Conservation (phyloP, 345 rosid genomes). For the Eucalyptus cladocalyx region DNA sequence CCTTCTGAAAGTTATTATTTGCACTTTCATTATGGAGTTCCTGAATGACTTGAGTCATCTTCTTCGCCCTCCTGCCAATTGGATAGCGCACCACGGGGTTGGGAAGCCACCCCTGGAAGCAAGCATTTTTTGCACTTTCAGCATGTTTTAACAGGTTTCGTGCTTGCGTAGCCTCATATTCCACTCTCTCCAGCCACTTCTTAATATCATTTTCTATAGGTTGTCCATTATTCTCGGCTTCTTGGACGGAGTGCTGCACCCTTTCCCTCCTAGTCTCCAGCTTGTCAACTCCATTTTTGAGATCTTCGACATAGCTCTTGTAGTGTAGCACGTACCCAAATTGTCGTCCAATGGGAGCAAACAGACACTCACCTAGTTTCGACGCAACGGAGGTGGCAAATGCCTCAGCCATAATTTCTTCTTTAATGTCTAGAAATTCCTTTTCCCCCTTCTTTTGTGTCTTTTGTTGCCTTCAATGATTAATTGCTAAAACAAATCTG, state of each 20-base stretch:
- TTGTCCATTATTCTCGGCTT: background rate
- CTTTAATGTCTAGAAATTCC: background rate
- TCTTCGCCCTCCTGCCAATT: background rate
- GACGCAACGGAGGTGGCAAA: background rate
- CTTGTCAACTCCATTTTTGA: background rate
- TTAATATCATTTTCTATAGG: fast-evolving
- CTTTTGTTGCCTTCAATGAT: too few relatives aligned
- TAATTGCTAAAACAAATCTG: too few relatives aligned
- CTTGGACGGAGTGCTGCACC: background rate
- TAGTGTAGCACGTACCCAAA: background rate
- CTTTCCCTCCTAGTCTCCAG: fast-evolving
- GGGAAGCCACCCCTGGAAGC: background rate
- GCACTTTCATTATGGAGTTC: fast-evolving
- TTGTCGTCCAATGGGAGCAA: background rate
- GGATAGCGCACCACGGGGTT: background rate
- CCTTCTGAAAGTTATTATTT: fast-evolving
- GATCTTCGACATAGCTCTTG: background rate
- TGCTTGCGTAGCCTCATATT: background rate
- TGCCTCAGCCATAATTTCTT: background rate
- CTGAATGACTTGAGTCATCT: background rate
- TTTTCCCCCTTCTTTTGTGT: background rate
- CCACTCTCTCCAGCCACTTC: background rate
- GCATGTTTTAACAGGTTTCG: background rate
- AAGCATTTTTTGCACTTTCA: background rate
- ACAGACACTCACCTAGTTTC: background rate